phyloP scores from a whole-genome alignment of 1,284 basidiomycete species.

The Phlebopus sp. region DNA sequence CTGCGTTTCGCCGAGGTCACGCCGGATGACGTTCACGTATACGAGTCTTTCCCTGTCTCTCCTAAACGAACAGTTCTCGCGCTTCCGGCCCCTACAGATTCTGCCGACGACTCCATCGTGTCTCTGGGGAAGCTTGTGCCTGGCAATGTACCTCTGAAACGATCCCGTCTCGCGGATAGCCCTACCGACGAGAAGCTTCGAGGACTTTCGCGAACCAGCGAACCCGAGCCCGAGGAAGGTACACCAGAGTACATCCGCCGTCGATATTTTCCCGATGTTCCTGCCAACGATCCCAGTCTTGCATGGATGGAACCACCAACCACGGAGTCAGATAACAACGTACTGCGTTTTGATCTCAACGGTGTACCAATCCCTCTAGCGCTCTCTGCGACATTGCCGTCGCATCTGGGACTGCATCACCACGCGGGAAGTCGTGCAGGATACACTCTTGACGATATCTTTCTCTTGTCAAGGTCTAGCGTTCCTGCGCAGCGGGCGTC shows the following conservation, averaged over 20 bases:
- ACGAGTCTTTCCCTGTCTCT: slow-evolving; percentile 75
- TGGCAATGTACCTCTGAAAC: slow-evolving; percentile 10
- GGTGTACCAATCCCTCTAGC: slow-evolving; percentile 61
- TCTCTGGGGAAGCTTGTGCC: slow-evolving; percentile 53
- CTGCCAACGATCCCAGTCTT: slow-evolving; percentile 66
- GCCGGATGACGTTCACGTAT: slow-evolving; percentile 62
- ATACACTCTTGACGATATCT: slow-evolving; percentile 87
- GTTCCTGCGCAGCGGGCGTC: slow-evolving; percentile 82
- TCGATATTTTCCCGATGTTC: slow-evolving; percentile 78
- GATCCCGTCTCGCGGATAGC: slow-evolving; percentile 2
- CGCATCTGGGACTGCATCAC: slow-evolving; percentile 87
- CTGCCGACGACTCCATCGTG: slow-evolving; percentile 40
- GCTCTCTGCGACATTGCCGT: slow-evolving; percentile 58
- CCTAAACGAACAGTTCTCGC: slow-evolving; percentile 50
- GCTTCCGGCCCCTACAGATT: slow-evolving; percentile 53
- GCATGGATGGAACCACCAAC: slow-evolving; percentile 65
- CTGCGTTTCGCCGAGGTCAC: slow-evolving; percentile 56
- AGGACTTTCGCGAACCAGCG: background rate
- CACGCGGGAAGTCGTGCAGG: slow-evolving; percentile 79
- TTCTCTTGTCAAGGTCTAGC: slow-evolving; percentile 78
- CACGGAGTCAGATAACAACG: slow-evolving; percentile 22
- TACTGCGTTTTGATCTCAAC: slow-evolving; percentile 70
- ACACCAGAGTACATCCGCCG: slow-evolving; percentile 80
- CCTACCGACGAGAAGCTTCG: slow-evolving; percentile 6
- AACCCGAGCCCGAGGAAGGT: slow-evolving; percentile 57